Evolutionary conservation across 805 yeast species (phyloP).

Genomic region (Vanderwaltozyma tropicalis): DNA sequence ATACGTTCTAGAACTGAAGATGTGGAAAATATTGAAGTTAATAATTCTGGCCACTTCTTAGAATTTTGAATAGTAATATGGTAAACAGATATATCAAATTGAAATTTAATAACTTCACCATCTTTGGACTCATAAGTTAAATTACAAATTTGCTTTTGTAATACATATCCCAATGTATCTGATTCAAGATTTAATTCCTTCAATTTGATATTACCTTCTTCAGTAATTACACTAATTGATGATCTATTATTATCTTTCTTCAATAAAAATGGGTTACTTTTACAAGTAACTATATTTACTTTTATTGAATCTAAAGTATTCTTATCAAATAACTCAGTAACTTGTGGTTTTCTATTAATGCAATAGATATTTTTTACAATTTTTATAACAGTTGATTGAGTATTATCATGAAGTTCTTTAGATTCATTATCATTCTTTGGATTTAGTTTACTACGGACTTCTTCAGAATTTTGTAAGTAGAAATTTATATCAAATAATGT

Average conservation of each 20-base stretch:
- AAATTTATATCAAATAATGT: constrained; percentile 9
- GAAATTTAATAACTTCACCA: not conserved
- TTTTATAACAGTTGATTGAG: constrained; percentile 1
- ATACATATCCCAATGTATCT: not conserved
- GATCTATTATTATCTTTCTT: not conserved
- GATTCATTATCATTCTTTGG: not conserved
- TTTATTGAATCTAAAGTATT: not conserved
- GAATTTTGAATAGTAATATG: not conserved
- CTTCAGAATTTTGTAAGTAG: constrained; percentile 2
- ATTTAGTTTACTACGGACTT: not conserved
- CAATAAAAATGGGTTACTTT: constrained; percentile 1
- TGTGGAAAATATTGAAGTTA: constrained; percentile 8
- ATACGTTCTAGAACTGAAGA: not conserved
- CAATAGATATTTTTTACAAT: constrained; percentile 6
- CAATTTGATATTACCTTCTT: not conserved
- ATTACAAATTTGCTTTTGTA: not conserved
- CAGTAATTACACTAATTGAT: not conserved
- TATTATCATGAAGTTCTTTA: not conserved
- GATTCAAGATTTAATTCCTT: not conserved
- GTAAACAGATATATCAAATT: not conserved
- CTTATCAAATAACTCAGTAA: constrained; percentile 1
- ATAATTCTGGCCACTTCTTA: constrained; percentile 1
- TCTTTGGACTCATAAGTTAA: not conserved
- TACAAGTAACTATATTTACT: not conserved
- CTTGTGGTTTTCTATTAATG: constrained; percentile 4